phyloP scores from a whole-genome alignment of 2,329 filamentous ascomycete species.

The Tolypocladium cylindrosporum region DNA sequence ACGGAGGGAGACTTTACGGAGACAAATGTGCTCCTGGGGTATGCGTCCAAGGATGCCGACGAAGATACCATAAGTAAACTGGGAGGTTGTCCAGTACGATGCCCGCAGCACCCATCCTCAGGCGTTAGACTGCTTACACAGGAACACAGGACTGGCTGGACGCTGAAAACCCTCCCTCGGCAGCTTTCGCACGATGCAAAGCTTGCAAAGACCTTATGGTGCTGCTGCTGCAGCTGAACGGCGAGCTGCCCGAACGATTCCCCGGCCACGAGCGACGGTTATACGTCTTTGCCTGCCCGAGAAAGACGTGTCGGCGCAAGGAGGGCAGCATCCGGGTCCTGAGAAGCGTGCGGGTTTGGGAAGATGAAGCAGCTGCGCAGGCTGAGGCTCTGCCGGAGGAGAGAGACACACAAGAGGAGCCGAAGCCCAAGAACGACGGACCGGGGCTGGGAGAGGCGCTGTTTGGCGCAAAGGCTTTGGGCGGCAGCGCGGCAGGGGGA shows the following conservation, averaged over 20 bases:
- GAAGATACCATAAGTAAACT: constrained; percentile 81
- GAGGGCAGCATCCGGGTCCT: constrained; percentile 71
- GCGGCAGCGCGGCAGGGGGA: constrained; percentile 22
- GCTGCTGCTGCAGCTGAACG: constrained; percentile 83
- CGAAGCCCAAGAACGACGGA: constrained; percentile 22
- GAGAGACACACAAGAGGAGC: constrained; percentile 18
- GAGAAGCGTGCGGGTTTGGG: constrained; percentile 53
- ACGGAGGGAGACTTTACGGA: constrained; percentile 62
- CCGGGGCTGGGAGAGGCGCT: constrained; percentile 54
- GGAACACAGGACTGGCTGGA: constrained; percentile 69
- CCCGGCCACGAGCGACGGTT: constrained; percentile 78
- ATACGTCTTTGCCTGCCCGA: constrained; percentile 76
- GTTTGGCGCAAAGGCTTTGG: constrained; percentile 52
- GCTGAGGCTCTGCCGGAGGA: constrained; percentile 19
- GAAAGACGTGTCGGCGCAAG: constrained; percentile 70
- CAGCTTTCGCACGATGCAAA: constrained; percentile 72
- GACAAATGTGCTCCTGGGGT: constrained; percentile 85
- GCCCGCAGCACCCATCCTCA: neutral
- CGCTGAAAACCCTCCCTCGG: constrained; percentile 58
- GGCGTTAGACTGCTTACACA: neutral
- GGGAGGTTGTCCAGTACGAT: constrained; percentile 72
- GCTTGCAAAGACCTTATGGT: constrained; percentile 77
- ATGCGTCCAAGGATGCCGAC: constrained; percentile 68
- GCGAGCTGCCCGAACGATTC: constrained; percentile 77
- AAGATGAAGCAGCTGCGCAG: constrained; percentile 21